A percentile compares a stretch with the other conserved stretches of the same genome.
phyloP scores from a whole-genome alignment of 1,139 yeast species.

The Zhuliangozyma parablackwelliae region DNA sequence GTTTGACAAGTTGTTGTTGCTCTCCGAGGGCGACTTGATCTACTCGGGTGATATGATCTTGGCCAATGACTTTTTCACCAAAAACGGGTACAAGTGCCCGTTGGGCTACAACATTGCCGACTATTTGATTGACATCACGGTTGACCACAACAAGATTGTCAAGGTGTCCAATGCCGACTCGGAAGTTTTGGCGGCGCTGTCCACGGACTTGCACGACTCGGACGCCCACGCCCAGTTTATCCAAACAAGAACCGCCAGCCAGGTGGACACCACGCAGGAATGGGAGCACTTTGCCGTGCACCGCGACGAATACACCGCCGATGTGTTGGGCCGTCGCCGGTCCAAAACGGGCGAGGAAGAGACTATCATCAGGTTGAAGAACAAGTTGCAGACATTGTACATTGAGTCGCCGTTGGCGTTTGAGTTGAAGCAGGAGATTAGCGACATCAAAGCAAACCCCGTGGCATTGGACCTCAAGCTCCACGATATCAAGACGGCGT shows the following conservation, averaged over 20 bases:
- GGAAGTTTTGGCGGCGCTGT: slow-evolving; percentile 11
- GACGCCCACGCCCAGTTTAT: slow-evolving; percentile 39
- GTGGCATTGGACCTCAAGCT: slow-evolving; percentile 30
- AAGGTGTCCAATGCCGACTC: slow-evolving; percentile 22
- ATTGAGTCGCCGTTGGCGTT: slow-evolving; percentile 46
- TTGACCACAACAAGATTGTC: slow-evolving; percentile 45
- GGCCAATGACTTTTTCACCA: slow-evolving; percentile 69
- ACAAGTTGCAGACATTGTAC: slow-evolving; percentile 38
- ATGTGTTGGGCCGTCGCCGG: slow-evolving; percentile 12
- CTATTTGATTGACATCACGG: slow-evolving; percentile 84
- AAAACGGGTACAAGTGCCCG: slow-evolving; percentile 80
- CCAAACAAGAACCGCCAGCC: slow-evolving; percentile 25
- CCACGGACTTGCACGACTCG: slow-evolving; percentile 18
- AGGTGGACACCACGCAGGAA: slow-evolving; percentile 64
- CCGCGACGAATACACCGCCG: slow-evolving; percentile 55
- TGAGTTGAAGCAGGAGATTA: slow-evolving; percentile 48
- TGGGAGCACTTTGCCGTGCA: slow-evolving; percentile 92
- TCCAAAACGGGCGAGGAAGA: slow-evolving; percentile 24
- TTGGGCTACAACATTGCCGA: slow-evolving; percentile 91
- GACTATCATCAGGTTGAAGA: slow-evolving; percentile 27
- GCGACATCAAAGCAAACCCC: slow-evolving; percentile 27
- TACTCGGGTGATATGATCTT: slow-evolving; percentile 80
- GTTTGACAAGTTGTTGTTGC: slow-evolving; percentile 74
- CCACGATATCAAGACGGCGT: slow-evolving; percentile 46
- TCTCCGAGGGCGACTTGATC: slow-evolving; percentile 81